Base-by-base conservation (phyloP, 2,329 filamentous ascomycete genomes). In the Helminthosporium solani region DNA sequence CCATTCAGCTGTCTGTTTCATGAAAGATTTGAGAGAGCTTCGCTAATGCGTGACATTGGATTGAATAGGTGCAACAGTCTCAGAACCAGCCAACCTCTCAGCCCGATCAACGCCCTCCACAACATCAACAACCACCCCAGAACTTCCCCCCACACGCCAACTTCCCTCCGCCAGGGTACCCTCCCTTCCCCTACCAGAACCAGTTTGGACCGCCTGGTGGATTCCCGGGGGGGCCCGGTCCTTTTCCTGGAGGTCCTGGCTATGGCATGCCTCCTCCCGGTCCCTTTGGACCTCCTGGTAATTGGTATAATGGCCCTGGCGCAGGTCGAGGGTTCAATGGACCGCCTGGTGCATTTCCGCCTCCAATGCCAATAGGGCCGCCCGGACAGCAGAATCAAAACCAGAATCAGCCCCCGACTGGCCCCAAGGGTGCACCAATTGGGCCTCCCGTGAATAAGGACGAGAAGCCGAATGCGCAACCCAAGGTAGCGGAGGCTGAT, bases 231-330 rank as follows among this genome's bases (percentile, higher is more conserved):
- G 68, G 63, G 12, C 68, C 68, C 46, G 63, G 63, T 21, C 71
- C 73, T 33, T 74, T 75, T 44, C 86, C 61, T 23, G 66, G 62
- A 14, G 62, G 60, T 21, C 68, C 69, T 46, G 66, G 63, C 15
- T 83, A 83, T 55, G 84, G 84, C 55, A 86, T 90, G 80, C 86
- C 63, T 23, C 86, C 63, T 27, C 38, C 38, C 19, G 49, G 49
- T 30, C 61, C 86, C 1, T 95, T 90, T 67, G 87, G 87, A 53
- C 85, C 84, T 14, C 87, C 84, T 34, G 65, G 68, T 33, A 67
- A 66, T 40, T 87, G 86, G 45, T 95, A 89, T 87, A 92, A 85
- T 65, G 87, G 86, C 56, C 83, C 84, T 7, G 86, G 85, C 5
- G 83, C 84, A 8, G 86, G 85, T 6, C 87, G 88, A 70, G 85